A percentile compares a stretch with the other conserved stretches of the same genome.
phyloP scores from a whole-genome alignment of 2,329 filamentous ascomycete genomes.

The Alternaria viburni region DNA sequence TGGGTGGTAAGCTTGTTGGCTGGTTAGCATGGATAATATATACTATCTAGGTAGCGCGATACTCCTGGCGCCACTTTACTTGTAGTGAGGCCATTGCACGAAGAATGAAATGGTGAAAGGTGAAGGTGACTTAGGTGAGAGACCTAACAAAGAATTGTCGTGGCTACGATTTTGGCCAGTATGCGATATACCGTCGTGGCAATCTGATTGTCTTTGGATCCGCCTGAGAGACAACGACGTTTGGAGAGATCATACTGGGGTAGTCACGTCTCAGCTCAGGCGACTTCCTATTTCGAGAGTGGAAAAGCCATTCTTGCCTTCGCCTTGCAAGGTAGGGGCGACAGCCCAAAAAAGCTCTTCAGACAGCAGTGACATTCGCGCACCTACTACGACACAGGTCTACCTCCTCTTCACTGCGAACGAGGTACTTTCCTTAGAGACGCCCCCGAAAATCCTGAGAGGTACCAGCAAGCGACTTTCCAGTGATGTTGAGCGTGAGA shows the following conservation, averaged over 20 bases:
- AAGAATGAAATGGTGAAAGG: neutral
- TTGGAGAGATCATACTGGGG: neutral
- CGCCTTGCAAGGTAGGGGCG: neutral
- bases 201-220: neutral
- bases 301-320: neutral
- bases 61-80: neutral
- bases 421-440: accelerated
- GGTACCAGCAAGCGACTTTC: accelerated
- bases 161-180: neutral
- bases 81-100: neutral
- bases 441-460: neutral
- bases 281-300: neutral
- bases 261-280: neutral
- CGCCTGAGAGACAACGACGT: neutral
- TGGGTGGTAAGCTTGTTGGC: accelerated
- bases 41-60: neutral
- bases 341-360: neutral
- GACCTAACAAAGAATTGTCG: neutral
- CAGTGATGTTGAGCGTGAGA: neutral
- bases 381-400: neutral
- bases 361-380: neutral
- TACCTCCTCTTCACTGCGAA: neutral
- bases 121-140: neutral
- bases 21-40: accelerated
- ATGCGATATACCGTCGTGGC: neutral